phyloP scores from a whole-genome alignment of 345 rosid species.

The Mangifera indica region DNA sequence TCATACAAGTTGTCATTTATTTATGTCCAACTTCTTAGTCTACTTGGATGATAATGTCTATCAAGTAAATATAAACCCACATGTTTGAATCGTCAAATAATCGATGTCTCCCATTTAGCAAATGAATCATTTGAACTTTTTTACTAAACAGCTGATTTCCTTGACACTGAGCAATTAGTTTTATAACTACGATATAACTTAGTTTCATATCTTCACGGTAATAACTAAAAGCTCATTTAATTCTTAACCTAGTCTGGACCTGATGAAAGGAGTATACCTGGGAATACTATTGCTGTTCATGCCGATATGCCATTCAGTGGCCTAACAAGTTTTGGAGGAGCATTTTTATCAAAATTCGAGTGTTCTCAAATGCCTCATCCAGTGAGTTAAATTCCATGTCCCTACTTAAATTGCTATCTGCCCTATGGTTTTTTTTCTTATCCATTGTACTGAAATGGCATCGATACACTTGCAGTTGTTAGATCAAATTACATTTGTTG shows the following conservation, averaged over 20 bases:
- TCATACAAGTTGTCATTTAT: too few species aligned
- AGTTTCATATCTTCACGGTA: background rate
- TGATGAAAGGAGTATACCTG: constrained; percentile 97
- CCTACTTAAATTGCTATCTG: background rate
- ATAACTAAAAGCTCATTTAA: constrained; percentile 5
- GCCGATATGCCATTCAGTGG: constrained; percentile 98
- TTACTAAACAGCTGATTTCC: too few species aligned
- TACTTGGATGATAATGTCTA: too few species aligned
- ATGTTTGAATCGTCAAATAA: too few species aligned
- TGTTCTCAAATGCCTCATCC: constrained; percentile 99
- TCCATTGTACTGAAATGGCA: too few species aligned
- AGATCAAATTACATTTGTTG: constrained; percentile 88
- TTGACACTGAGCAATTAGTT: too few species aligned
- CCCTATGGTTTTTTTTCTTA: background rate
- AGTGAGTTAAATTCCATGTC: constrained; percentile 36
- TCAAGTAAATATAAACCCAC: too few species aligned
- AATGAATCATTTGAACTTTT: too few species aligned
- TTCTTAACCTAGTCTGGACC: constrained; percentile 56
- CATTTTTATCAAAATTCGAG: constrained; percentile 89
- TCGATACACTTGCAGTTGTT: constrained; percentile 52
- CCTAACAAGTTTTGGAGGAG: constrained; percentile 82
- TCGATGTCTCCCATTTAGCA: too few species aligned
- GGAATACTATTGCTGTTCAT: constrained; percentile 88
- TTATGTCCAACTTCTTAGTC: too few species aligned
- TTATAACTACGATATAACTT: too few species aligned